Evolutionary conservation across 352 stramenopile species (phyloP).

Genomic region (Achlya hypogyna): DNA sequence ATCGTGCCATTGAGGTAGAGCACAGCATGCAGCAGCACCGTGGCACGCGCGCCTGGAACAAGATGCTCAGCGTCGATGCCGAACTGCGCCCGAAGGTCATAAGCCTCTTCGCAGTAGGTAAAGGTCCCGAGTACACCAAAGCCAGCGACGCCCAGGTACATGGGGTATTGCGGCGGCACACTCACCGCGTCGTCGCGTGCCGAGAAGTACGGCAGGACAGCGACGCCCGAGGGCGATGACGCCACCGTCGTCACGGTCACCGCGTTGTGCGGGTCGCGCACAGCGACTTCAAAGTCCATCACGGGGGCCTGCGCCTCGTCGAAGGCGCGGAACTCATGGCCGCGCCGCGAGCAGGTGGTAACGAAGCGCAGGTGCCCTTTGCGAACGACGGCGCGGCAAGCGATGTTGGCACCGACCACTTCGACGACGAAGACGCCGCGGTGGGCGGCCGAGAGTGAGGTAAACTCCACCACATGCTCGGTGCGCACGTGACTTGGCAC

Average conservation of each 20-base stretch:
- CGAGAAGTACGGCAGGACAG: constrained; percentile 31
- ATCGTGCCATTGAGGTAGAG: neutral
- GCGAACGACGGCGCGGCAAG: constrained; percentile 44
- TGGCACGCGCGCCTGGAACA: constrained; percentile 26
- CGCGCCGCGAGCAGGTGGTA: constrained; percentile 32
- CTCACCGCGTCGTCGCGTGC: constrained; percentile 27
- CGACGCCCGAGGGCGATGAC: constrained; percentile 28
- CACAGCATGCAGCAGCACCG: neutral
- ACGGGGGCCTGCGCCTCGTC: constrained; percentile 37
- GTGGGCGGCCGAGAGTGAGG: constrained; percentile 21
- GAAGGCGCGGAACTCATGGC: constrained; percentile 42
- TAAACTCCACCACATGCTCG: constrained; percentile 37
- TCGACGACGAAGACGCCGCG: constrained; percentile 56
- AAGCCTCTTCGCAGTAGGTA: constrained; percentile 31
- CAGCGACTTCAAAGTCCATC: constrained; percentile 32
- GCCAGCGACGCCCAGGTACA: constrained; percentile 29
- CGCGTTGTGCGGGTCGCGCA: constrained; percentile 26
- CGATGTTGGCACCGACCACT: constrained; percentile 44
- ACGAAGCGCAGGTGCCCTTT: constrained; percentile 48
- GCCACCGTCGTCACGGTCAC: constrained; percentile 21
- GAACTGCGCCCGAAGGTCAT: constrained; percentile 31
- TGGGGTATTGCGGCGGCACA: constrained; percentile 24
- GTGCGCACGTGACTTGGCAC: constrained; percentile 37
- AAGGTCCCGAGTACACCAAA: constrained; percentile 43
- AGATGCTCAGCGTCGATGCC: constrained; percentile 47